Evolutionary conservation across 106 monocot genomes (phyloP).

Genomic region (Alisma plantagoaquatica): DNA sequence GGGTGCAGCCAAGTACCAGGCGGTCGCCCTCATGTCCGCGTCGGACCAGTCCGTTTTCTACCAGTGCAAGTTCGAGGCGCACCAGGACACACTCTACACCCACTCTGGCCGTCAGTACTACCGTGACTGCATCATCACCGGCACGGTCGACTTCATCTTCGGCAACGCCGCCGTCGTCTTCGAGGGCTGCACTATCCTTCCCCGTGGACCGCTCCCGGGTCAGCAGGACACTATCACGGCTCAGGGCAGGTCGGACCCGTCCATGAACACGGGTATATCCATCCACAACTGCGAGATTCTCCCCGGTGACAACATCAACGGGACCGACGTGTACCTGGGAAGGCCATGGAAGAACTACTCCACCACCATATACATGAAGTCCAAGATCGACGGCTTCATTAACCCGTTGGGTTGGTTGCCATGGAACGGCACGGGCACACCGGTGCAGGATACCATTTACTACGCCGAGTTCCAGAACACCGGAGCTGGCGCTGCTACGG

Average conservation of each 20-base stretch:
- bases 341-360: constrained; percentile 13
- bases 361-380: constrained; percentile 5
- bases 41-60: constrained; percentile 52
- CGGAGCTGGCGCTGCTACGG: constrained; percentile 19
- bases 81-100: constrained; percentile 76
- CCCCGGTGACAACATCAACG: not conserved
- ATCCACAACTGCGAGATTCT: constrained; percentile 3
- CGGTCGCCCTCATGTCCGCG: constrained; percentile 52
- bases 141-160: constrained; percentile 14
- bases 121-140: constrained; percentile 3
- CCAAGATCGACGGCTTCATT: not conserved
- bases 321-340: constrained; percentile 3
- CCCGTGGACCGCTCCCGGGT: constrained; percentile 1
- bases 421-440: constrained; percentile 8
- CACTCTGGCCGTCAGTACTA: constrained; percentile 16
- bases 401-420: constrained; percentile 7
- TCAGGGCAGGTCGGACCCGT: constrained; percentile 7
- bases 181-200: constrained; percentile 4
- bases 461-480: constrained; percentile 32
- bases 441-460: constrained; percentile 18
- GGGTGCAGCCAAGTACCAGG: constrained; percentile 53
- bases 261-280: constrained; percentile 3
- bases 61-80: constrained; percentile 54
- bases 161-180: constrained; percentile 7
- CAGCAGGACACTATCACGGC: constrained; percentile 4